Conservation (phyloP, 345 rosid species). For the Schrenkiella parvula region DNA sequence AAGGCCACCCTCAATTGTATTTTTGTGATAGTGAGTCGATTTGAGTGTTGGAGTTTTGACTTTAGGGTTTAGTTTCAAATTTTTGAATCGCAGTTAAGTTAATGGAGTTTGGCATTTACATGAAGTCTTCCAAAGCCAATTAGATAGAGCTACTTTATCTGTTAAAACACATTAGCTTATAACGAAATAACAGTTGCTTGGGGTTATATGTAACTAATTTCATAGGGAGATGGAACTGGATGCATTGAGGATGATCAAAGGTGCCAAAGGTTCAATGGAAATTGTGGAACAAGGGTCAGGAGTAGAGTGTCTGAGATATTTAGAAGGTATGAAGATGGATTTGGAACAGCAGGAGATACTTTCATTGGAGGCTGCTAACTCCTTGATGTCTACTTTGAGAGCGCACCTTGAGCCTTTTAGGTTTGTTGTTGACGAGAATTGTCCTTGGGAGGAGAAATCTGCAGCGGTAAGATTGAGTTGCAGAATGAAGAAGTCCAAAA, state of each 20-base stretch:
- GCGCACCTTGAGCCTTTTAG: conserved; percentile 72
- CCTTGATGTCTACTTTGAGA: conserved; percentile 59
- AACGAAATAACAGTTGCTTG: not conserved
- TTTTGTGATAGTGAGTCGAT: not conserved
- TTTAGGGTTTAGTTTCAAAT: not conserved
- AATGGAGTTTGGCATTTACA: not conserved
- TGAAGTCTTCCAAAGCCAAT: not conserved
- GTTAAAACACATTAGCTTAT: not conserved
- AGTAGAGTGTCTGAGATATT: conserved; percentile 33
- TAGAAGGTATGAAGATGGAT: conserved; percentile 41
- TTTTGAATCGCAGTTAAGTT: not conserved
- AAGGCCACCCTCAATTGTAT: not conserved
- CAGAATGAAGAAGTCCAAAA: conserved; percentile 50
- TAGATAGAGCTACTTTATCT: not conserved
- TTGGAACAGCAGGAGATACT: conserved; percentile 48
- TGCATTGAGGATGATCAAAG: conserved; percentile 40
- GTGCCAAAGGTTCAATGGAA: conserved; percentile 26
- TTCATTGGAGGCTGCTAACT: conserved; percentile 62
- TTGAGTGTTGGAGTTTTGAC: not conserved
- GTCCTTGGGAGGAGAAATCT: conserved; percentile 89
- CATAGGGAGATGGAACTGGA: conserved; percentile 69
- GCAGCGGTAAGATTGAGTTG: conserved; percentile 49
- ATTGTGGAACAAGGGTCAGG: conserved; percentile 21
- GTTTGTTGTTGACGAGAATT: conserved; percentile 42
- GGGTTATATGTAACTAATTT: not conserved